Percentiles rank a stretch among this genome's conserved stretches.
These are phyloP conservation scores for Melaleuca quinquenervia DNA, from an alignment of 345 rosid genomes.

Conservation along the genomic window DNA sequence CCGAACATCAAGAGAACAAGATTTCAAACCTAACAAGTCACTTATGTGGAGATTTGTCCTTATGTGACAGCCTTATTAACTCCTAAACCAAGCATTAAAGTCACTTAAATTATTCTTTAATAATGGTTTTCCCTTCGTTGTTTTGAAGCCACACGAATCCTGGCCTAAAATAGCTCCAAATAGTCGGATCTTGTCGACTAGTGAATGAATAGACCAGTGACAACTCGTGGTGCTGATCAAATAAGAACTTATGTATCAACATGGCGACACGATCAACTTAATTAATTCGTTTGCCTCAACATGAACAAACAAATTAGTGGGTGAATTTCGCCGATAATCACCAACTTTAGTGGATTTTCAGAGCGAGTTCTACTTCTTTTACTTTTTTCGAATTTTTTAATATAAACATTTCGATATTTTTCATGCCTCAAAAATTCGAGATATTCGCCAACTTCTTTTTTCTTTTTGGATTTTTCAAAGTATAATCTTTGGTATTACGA, in stretches of 20 bases:
- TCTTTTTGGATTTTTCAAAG: neutral
- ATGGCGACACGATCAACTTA: neutral
- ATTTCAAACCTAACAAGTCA: no score
- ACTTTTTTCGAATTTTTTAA: accelerated
- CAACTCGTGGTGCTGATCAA: neutral
- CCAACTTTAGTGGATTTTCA: neutral
- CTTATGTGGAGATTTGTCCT: no score
- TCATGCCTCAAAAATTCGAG: neutral
- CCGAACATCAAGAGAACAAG: no score
- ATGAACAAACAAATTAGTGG: accelerated
- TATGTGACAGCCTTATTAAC: no score
- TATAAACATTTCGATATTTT: neutral
- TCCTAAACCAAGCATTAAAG: neutral
- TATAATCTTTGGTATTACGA: neutral
- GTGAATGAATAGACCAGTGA: neutral
- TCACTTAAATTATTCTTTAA: neutral
- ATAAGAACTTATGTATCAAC: neutral
- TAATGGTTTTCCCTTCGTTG: neutral
- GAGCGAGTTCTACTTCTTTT: neutral
- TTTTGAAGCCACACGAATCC: neutral
- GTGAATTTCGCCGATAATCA: accelerated
- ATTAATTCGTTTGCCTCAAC: neutral
- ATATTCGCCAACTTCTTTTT: no score
- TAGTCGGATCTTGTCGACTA: neutral
- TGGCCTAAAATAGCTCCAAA: neutral